These are phyloP conservation scores for Ophiostoma ulmi DNA, from an alignment of 2,329 filamentous ascomycete genomes.

Conservation along the genomic window DNA sequence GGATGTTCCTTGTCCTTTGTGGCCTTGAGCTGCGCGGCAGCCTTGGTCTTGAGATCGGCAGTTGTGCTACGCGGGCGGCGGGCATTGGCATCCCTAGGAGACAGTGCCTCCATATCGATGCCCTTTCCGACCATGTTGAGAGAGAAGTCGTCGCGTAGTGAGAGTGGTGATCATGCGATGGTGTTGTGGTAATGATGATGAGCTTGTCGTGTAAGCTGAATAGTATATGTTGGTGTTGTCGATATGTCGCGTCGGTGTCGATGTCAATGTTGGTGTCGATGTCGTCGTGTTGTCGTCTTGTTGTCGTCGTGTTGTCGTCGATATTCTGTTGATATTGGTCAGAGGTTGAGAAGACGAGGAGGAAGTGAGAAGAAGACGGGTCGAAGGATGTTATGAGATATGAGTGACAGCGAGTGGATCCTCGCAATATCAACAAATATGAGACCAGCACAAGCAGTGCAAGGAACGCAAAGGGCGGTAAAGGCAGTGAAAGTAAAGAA, in stretches of 20 bases:
- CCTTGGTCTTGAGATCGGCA: conserved; percentile 51
- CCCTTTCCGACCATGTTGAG: conserved; percentile 44
- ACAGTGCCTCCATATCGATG: conserved; percentile 58
- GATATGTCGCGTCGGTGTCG: conserved; percentile 8
- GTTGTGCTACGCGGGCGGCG: conserved; percentile 43
- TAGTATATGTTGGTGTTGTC: conserved; percentile 4
- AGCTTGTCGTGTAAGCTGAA: background rate
- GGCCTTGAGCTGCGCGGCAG: conserved; percentile 49
- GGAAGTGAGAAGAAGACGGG: background rate
- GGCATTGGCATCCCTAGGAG: conserved; percentile 60
- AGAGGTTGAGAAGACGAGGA: background rate
- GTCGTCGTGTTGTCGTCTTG: conserved; percentile 15
- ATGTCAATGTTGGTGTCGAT: background rate
- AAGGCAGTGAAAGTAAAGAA: background rate
- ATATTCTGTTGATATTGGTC: conserved; percentile 3
- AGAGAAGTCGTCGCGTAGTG: background rate
- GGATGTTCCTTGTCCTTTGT: conserved; percentile 62
- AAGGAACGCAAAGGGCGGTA: conserved; percentile 1
- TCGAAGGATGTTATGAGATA: background rate
- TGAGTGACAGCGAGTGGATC: background rate
- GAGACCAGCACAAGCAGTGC: background rate
- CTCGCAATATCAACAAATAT: conserved; percentile 12
- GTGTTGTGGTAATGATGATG: background rate
- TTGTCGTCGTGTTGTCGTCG: background rate
- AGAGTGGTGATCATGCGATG: background rate